Percentiles rank a stretch among this genome's conserved stretches.
Conservation (phyloP, 225 moss, liverwort and hornwort species). For the Neckera pumila region DNA sequence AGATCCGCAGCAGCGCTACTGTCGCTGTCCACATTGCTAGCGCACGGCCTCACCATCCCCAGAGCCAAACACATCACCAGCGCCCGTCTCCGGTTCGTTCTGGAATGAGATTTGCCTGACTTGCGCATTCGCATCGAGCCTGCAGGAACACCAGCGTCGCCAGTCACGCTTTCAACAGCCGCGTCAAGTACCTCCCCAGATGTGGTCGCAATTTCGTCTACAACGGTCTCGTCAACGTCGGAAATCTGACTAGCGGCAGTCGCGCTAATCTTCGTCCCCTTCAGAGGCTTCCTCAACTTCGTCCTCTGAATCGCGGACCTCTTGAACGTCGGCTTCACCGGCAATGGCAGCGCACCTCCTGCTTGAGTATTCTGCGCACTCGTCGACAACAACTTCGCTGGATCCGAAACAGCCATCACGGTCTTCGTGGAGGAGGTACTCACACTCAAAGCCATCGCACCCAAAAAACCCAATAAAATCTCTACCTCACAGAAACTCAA, state of each 20-base stretch:
- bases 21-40: background rate
- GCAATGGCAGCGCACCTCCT: constrained; percentile 12
- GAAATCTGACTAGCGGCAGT: background rate
- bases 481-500: background rate
- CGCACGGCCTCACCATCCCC: constrained; percentile 48
- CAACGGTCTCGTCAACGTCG: background rate
- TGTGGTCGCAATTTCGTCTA: constrained; percentile 1
- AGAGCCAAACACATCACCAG: constrained; percentile 44
- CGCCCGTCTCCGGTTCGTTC: constrained; percentile 22
- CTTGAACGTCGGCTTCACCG: constrained; percentile 20
- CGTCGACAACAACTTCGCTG: background rate
- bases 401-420: constrained; percentile 1
- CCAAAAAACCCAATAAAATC: background rate
- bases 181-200: constrained; percentile 1
- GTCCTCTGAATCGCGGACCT: constrained; percentile 11
- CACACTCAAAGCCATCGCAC: constrained; percentile 23
- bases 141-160: background rate
- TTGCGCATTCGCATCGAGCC: constrained; percentile 16
- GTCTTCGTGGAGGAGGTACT: background rate
- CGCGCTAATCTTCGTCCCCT: background rate
- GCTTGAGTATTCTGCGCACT: background rate
- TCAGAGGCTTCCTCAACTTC: constrained; percentile 30
- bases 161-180: constrained; percentile 1
- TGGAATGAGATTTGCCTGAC: background rate
- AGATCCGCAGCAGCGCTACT: background rate